Evolutionary conservation across 768 basidiomycete species (phyloP), one percentile per base, ranked within the genome.

Genomic region (Aureoboletus auriporus): DNA sequence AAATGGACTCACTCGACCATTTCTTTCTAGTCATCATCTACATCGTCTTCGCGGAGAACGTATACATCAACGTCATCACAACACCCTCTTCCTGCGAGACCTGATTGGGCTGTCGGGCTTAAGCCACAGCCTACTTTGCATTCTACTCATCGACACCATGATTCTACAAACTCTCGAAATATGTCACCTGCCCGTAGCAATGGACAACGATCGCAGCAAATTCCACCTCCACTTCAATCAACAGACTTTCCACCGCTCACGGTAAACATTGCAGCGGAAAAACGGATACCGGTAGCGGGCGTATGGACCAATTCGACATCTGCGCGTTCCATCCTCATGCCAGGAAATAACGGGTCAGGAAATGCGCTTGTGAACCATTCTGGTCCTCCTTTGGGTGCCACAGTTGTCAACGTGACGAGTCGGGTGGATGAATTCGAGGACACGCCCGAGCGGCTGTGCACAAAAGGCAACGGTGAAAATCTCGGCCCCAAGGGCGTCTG

Each of bases 41-140:
- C 82, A 2, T 89, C 90, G 0, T 89, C 87, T 1, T 91, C 89
- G 34, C 78, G 84, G 34, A 77, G 81, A 53, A 88, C 86, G 6
- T 87, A 78, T 54, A 86, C 86, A 2, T 89, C 88, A 30, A 79
- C 78, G 1, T 73, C 84, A 6, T 88, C 88, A 56, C 75, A 89
- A 69, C 82, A 83, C 48, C 90, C 89, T 12, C 74, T 93, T 34
- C 90, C 90, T 4, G 71, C 88, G 3, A 76, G 90, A 49, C 90
- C 90, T 35, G 90, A 93, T 63, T 93, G 91, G 90, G 89, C 90
- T 14, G 86, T 92, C 5, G 88, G 88, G 13, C 72, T 92, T 30
- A 89, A 85, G 63, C 79, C 88, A 0, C 84, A 88, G 51, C 82
- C 84, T 27, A 86, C 80, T 11, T 65, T 86, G 26, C 78, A 86